phyloP scores from a whole-genome alignment of 495 filamentous ascomycete genomes.

The Daldinia caldariorum region DNA sequence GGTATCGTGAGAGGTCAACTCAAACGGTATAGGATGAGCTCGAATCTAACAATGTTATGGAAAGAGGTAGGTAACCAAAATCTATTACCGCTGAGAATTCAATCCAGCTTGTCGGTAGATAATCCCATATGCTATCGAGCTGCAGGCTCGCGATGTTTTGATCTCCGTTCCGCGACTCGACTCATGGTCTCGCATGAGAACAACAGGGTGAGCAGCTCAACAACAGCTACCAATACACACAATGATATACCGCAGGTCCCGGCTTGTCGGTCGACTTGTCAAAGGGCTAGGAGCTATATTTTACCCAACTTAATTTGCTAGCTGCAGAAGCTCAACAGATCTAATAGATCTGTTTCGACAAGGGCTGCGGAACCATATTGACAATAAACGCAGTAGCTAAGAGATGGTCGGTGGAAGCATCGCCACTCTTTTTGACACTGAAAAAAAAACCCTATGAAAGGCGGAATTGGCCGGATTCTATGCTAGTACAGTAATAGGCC shows the following conservation, averaged over 20 bases:
- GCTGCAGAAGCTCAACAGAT: constrained; percentile 28
- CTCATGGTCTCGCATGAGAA: constrained; percentile 23
- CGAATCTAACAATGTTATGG: background rate
- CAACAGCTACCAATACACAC: constrained; percentile 13
- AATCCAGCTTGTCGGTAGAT: background rate
- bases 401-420: constrained; percentile 24
- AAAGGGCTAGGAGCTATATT: constrained; percentile 14
- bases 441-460: constrained; percentile 1
- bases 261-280: background rate
- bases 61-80: background rate
- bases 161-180: constrained; percentile 5
- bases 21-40: background rate
- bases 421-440: constrained; percentile 28
- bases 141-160: constrained; percentile 21
- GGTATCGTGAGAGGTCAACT: background rate
- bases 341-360: constrained; percentile 24
- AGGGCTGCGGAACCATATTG: constrained; percentile 29
- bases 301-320: constrained; percentile 9
- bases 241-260: background rate
- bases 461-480: constrained; percentile 9
- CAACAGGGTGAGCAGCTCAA: constrained; percentile 1
- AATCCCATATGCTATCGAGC: constrained; percentile 8
- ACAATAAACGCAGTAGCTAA: constrained; percentile 20
- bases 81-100: background rate
- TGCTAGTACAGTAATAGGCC: constrained; percentile 15